Conservation (phyloP, 2,329 filamentous ascomycete genomes). For the Ophiosphaerella narmari region DNA sequence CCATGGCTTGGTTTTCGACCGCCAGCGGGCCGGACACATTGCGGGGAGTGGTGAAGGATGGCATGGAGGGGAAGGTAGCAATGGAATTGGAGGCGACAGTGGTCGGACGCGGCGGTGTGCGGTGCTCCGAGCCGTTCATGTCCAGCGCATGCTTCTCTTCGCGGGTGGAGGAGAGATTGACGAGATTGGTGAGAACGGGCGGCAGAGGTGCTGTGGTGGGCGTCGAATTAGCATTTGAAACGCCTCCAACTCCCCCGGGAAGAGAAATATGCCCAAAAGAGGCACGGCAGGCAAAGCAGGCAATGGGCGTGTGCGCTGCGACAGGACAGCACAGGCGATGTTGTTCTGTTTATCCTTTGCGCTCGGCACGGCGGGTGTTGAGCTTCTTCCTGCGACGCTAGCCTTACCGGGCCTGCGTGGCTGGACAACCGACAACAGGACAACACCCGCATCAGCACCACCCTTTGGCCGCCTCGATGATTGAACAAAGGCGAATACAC, state of each 20-base stretch:
- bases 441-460: too few relatives aligned
- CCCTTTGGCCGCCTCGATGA: too few relatives aligned
- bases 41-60: constrained; percentile 34
- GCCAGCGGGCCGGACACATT: constrained; percentile 39
- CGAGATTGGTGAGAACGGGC: constrained; percentile 23
- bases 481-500: too few relatives aligned
- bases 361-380: too few relatives aligned
- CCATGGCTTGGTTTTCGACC: constrained; percentile 33
- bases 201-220: constrained; percentile 22
- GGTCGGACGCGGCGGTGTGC: too few relatives aligned
- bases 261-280: not conserved
- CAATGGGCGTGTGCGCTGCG: constrained; percentile 10
- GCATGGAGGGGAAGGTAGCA: constrained; percentile 39
- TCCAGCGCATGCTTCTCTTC: constrained; percentile 24
- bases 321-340: not conserved
- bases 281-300: constrained; percentile 2
- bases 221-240: constrained; percentile 26
- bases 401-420: not conserved
- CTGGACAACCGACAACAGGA: not conserved
- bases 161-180: constrained; percentile 21
- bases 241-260: constrained; percentile 1
- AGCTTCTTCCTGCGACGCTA: too few relatives aligned
- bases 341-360: too few relatives aligned
- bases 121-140: constrained; percentile 36
- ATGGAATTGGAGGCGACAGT: too few relatives aligned